Percentiles rank a stretch among this genome's conserved stretches.
Conservation (phyloP, 2,329 filamentous ascomycete species). For the Aurifilum marmelostoma region DNA sequence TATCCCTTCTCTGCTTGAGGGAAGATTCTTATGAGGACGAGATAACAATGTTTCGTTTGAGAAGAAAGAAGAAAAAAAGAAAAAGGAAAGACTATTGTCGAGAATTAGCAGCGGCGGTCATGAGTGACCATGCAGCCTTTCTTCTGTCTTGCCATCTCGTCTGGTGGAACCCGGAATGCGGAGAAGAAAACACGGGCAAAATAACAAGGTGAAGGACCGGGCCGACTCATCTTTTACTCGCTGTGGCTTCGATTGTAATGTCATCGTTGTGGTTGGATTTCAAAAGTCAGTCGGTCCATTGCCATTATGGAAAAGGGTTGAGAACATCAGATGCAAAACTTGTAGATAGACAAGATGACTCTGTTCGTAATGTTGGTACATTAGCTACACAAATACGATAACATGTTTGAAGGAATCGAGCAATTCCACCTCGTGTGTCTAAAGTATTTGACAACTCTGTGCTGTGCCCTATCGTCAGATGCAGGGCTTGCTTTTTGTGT, state of each 20-base stretch:
- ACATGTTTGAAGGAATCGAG: neutral
- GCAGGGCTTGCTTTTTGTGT: neutral
- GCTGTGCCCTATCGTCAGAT: neutral
- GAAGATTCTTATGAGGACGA: too few relatives aligned
- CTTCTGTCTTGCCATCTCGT: neutral
- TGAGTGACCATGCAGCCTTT: neutral
- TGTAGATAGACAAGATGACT: constrained; percentile 12
- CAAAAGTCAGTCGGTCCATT: neutral
- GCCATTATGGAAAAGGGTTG: neutral
- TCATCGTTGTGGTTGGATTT: constrained; percentile 13
- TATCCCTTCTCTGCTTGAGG: constrained; percentile 16
- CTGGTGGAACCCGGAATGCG: neutral
- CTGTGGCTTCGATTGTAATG: neutral
- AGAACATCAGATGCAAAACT: neutral
- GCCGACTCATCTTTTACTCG: constrained; percentile 25
- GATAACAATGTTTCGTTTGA: too few relatives aligned
- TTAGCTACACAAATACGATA: too few relatives aligned
- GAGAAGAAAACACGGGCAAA: neutral
- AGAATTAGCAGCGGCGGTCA: neutral
- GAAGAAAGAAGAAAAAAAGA: too few relatives aligned
- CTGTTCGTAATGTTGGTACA: too few relatives aligned
- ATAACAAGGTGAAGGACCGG: constrained; percentile 27
- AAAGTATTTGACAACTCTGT: neutral
- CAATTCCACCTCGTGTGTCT: constrained; percentile 9
- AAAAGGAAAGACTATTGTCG: neutral